phyloP scores from a whole-genome alignment of 2,329 filamentous ascomycete genomes.

The Colletotrichum kahawae region DNA sequence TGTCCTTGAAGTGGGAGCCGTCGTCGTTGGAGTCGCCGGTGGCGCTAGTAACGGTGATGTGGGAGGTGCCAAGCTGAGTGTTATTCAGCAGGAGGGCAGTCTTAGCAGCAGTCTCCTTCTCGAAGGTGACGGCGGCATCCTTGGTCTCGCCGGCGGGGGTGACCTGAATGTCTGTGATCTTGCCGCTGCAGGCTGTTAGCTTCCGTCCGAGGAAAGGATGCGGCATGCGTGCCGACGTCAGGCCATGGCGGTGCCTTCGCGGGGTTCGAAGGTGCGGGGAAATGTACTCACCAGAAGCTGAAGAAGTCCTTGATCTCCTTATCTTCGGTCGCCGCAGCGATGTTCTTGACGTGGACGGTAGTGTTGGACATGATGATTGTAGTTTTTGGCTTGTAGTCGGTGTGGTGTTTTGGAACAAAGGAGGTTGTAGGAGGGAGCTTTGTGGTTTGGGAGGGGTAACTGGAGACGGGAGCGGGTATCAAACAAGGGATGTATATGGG shows the following conservation, averaged over 20 bases:
- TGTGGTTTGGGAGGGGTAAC: conserved; percentile 16
- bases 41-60: conserved; percentile 76
- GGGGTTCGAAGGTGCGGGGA: background rate
- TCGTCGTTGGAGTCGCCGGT: conserved; percentile 69
- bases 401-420: background rate
- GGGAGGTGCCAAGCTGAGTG: conserved; percentile 87
- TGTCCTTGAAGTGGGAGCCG: conserved; percentile 58
- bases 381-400: background rate
- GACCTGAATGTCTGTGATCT: conserved; percentile 84
- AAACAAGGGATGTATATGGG: background rate
- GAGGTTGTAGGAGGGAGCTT: conserved; percentile 13
- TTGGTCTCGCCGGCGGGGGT: conserved; percentile 73
- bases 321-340: conserved; percentile 80
- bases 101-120: conserved; percentile 96
- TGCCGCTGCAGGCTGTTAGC: conserved; percentile 66
- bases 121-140: conserved; percentile 91
- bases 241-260: background rate
- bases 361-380: conserved; percentile 56
- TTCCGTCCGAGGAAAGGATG: background rate
- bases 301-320: conserved; percentile 97
- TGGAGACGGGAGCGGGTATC: conserved; percentile 12
- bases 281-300: conserved; percentile 80
- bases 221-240: background rate
- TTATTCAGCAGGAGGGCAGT: conserved; percentile 96
- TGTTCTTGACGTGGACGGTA: conserved; percentile 89